Evolutionary conservation across 495 filamentous ascomycete species (phyloP), one percentile per base, ranked within the genome.

Genomic region (Tuber borchii): DNA sequence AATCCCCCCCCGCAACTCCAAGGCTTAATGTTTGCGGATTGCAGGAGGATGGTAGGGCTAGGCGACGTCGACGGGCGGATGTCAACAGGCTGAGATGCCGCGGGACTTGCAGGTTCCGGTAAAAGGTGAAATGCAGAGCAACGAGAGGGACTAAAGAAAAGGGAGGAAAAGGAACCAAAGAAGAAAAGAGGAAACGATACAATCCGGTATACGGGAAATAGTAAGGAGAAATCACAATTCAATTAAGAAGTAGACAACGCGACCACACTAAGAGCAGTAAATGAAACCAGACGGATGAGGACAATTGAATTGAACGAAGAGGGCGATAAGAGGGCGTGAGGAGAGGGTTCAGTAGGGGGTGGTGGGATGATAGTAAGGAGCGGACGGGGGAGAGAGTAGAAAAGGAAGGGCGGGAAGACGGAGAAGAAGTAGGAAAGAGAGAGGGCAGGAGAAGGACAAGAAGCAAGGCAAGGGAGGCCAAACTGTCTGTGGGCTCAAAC

Each of bases 291-390:
- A 31, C 56, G n/a, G 74, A 44, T 14, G 42, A 68, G 26, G 22
- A 37, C 40, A 65, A 79, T 75, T 73, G 70, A 65, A 79, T 75
- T 73, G 70, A 44, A 78, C 61, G 40, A 39, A 71, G 45, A 74
- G 43, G 76, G 71, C 56, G 72, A 70, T 70, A 65, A 65, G 77
- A 68, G 45, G 77, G 70, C 46, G 76, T 75, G 76, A 51, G 73
- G 74, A 70, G 73, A 68, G 37, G 56, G 43, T 45, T 75, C 51
- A 44, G 12, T 31, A 37, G 12, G n/a, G n/a, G 56, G 26, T 65
- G 26, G 14, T 5, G n/a, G n/a, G 56, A 31, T 65, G 12, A 16
- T 2, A 14, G 9, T 31, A 65, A 65, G 26, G 56, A 31, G 56
- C n/a, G n/a, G 56, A 65, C 56, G 12, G 5, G 31, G 51, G 76